Percentiles rank a stretch among this genome's conserved stretches.
Evolutionary conservation across 2,329 filamentous ascomycete genomes (phyloP).

Genomic region (Camptophora hylomeconis): DNA sequence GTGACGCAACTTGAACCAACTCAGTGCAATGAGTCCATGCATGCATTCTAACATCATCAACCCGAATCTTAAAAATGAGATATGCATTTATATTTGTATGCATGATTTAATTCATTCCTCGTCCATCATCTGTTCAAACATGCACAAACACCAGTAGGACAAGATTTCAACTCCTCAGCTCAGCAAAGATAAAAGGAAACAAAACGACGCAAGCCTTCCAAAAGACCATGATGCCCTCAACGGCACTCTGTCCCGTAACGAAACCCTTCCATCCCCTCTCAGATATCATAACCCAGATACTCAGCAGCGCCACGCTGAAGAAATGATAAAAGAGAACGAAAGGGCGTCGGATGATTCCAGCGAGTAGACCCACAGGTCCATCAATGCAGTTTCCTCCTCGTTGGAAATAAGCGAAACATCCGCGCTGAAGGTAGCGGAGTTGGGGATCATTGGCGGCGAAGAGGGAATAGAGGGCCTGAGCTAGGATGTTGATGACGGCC

Average conservation of each 20-base stretch:
- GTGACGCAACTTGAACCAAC: no score
- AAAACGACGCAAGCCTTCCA: conserved; percentile 74
- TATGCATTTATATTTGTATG: no score
- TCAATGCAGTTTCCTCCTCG: conserved; percentile 57
- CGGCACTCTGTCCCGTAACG: conserved; percentile 50
- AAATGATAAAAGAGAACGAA: conserved; percentile 79
- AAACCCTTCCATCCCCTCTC: conserved; percentile 31
- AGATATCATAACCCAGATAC: conserved; percentile 58
- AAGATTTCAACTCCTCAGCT: conserved; percentile 40
- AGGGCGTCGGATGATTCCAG: conserved; percentile 66
- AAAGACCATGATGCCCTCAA: conserved; percentile 57
- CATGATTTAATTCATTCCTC: no score
- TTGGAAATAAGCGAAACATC: conserved; percentile 89
- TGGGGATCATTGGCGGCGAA: conserved; percentile 68
- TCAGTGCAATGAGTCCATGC: no score
- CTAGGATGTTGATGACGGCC: conserved; percentile 92
- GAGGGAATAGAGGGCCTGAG: conserved; percentile 79
- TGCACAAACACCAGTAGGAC: no score
- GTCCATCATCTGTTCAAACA: no score
- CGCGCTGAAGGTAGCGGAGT: conserved; percentile 67
- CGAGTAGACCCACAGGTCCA: conserved; percentile 69
- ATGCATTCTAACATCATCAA: no score
- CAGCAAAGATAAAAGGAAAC: conserved; percentile 64
- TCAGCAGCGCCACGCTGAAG: conserved; percentile 80
- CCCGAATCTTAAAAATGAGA: no score